These are phyloP conservation scores for Thelonectria rubi DNA, from an alignment of 2,329 filamentous ascomycete genomes.

Conservation along the genomic window DNA sequence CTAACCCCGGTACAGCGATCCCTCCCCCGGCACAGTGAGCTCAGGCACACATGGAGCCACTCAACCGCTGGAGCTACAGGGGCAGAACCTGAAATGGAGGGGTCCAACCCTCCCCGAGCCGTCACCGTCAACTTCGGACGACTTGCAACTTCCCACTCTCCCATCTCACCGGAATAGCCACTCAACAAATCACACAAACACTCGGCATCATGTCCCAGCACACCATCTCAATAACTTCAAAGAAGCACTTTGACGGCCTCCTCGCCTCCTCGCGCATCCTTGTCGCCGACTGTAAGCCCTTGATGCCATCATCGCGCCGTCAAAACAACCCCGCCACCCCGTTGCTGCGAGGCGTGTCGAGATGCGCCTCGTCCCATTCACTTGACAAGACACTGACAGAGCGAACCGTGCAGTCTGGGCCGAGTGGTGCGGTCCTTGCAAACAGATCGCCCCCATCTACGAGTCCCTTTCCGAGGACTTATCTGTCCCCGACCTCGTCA, in stretches of 20 bases:
- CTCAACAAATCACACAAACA: conserved; percentile 30
- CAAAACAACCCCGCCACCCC: conserved; percentile 35
- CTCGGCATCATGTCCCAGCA: conserved; percentile 43
- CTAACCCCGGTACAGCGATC: conserved; percentile 44
- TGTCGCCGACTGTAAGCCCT: conserved; percentile 82
- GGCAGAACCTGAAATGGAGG: conserved; percentile 31
- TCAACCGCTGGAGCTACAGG: too few relatives aligned
- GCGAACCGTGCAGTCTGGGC: conserved; percentile 74
- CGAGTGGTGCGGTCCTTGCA: conserved; percentile 86
- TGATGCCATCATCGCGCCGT: background rate
- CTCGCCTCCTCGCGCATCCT: conserved; percentile 80
- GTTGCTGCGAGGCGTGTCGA: conserved; percentile 18
- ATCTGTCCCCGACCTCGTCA: conserved; percentile 75
- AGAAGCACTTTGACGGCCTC: conserved; percentile 72
- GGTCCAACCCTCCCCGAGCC: conserved; percentile 24
- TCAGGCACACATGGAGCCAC: too few relatives aligned
- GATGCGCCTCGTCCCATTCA: conserved; percentile 26
- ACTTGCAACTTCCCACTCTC: conserved; percentile 21
- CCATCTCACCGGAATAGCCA: conserved; percentile 38
- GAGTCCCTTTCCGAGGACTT: conserved; percentile 77
- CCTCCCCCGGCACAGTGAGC: conserved; percentile 29
- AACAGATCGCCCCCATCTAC: conserved; percentile 83
- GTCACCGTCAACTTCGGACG: conserved; percentile 13
- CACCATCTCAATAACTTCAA: conserved; percentile 52
- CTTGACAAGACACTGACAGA: conserved; percentile 28